Conservation (phyloP, 202 grass and related monocot genomes). For the Dendrocalamus latiflorus region DNA sequence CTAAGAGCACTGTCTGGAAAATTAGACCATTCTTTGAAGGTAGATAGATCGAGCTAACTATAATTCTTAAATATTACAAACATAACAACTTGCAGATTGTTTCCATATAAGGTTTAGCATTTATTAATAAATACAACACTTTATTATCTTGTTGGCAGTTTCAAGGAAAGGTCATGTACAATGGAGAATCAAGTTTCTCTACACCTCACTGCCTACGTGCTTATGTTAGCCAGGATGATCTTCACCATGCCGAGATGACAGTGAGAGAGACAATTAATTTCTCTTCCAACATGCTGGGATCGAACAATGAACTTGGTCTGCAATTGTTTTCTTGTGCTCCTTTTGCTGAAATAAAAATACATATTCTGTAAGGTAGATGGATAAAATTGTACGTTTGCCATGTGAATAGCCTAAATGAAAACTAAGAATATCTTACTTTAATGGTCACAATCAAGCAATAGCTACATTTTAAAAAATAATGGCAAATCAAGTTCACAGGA, state of each 20-base stretch:
- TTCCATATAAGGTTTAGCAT: not conserved
- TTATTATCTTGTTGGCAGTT: constrained; percentile 18
- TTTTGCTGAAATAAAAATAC: not conserved
- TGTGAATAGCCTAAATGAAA: too few species aligned
- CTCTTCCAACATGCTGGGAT: constrained; percentile 36
- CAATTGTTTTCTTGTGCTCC: not conserved
- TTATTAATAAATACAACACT: not conserved
- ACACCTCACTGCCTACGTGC: constrained; percentile 49
- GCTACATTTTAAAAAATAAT: too few species aligned
- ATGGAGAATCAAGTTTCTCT: constrained; percentile 56
- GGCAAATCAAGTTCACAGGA: not conserved
- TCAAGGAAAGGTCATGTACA: constrained; percentile 73
- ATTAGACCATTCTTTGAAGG: constrained; percentile 50
- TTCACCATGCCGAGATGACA: constrained; percentile 94
- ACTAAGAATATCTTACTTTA: too few species aligned
- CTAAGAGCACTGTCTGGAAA: constrained; percentile 53
- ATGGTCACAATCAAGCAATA: not conserved
- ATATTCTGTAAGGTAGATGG: too few species aligned
- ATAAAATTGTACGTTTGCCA: too few species aligned
- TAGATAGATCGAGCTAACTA: not conserved
- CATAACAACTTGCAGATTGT: not conserved
- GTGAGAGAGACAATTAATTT: constrained; percentile 56
- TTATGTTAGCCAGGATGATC: constrained; percentile 78
- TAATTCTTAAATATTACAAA: not conserved
- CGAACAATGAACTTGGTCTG: constrained; percentile 57